phyloP scores from a whole-genome alignment of 768 basidiomycete genomes.

The Panaeolus papilionaceus region DNA sequence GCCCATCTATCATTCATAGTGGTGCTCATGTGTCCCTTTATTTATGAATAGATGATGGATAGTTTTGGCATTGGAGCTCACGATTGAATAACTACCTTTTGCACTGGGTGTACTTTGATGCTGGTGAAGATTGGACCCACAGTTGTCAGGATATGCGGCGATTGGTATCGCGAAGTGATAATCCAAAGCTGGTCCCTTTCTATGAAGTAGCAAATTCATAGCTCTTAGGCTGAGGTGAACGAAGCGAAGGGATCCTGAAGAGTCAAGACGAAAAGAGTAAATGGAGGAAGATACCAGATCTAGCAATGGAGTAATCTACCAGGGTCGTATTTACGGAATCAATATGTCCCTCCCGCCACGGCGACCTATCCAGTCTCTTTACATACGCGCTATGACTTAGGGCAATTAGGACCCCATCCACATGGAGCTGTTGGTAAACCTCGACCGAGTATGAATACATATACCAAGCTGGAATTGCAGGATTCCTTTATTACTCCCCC shows the following conservation, averaged over 20 bases:
- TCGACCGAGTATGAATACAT: not conserved
- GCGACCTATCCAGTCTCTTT: not conserved
- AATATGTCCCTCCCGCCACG: not conserved
- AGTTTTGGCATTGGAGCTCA: not conserved
- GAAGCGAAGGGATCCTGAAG: no score
- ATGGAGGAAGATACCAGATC: constrained; percentile 8
- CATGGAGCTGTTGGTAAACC: not conserved
- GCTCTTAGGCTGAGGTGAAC: not conserved
- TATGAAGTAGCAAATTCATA: not conserved
- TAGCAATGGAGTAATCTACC: not conserved
- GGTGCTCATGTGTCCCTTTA: not conserved
- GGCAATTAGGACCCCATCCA: not conserved
- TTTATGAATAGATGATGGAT: not conserved
- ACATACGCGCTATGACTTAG: not conserved
- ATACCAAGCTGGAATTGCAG: not conserved
- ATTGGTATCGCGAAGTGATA: not conserved
- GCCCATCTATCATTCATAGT: not conserved
- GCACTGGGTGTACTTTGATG: not conserved
- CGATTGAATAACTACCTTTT: not conserved
- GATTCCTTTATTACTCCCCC: constrained; percentile 1
- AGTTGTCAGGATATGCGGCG: not conserved
- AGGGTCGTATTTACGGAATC: not conserved
- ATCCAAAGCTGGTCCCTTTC: not conserved
- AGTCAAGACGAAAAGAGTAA: not conserved
- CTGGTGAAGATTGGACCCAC: not conserved